Evolutionary conservation across 1,284 basidiomycete species (phyloP).

Genomic region (Naganishia sp.): DNA sequence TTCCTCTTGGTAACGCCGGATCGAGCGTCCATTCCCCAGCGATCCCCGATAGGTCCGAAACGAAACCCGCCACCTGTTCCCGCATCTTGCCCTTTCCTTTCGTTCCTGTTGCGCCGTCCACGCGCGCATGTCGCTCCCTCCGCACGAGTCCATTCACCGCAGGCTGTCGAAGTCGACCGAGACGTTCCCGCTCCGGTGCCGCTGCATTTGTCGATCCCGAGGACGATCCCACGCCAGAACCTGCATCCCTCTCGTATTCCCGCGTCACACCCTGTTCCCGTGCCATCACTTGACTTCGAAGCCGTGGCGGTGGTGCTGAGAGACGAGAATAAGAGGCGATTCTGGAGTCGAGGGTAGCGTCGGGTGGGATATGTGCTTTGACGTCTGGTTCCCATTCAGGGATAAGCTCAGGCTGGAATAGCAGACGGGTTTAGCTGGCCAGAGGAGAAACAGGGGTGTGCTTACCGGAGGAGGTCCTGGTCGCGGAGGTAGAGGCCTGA

Average conservation of each 20-base stretch:
- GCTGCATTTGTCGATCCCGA: neutral
- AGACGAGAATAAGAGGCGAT: conserved; percentile 27
- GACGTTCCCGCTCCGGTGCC: conserved; percentile 4
- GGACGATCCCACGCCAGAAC: neutral
- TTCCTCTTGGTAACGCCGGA: conserved; percentile 16
- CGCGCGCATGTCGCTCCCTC: conserved; percentile 4
- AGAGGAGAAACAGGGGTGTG: neutral
- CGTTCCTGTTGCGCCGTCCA: neutral
- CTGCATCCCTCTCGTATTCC: too few relatives aligned
- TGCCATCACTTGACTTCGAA: conserved; percentile 19
- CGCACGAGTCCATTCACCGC: conserved; percentile 28
- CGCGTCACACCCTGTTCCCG: conserved; percentile 19
- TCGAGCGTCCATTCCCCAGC: conserved; percentile 33
- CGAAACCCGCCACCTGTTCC: conserved; percentile 10
- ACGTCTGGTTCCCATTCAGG: conserved; percentile 33
- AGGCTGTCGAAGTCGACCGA: conserved; percentile 27
- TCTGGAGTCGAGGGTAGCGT: conserved; percentile 31
- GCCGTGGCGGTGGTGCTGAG: conserved; percentile 20
- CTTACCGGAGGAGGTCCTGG: conserved; percentile 31
- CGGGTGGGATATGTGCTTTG: conserved; percentile 31
- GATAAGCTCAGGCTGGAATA: conserved; percentile 23
- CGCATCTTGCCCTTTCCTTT: conserved; percentile 20
- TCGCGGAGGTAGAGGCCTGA: conserved; percentile 30
- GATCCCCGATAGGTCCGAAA: conserved; percentile 20
- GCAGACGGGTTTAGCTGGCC: neutral